Percentiles rank a stretch among this genome's conserved stretches.
These are phyloP conservation scores for Picochlorum sp. DNA, from an alignment of 139 green algal species.

Conservation along the genomic window DNA sequence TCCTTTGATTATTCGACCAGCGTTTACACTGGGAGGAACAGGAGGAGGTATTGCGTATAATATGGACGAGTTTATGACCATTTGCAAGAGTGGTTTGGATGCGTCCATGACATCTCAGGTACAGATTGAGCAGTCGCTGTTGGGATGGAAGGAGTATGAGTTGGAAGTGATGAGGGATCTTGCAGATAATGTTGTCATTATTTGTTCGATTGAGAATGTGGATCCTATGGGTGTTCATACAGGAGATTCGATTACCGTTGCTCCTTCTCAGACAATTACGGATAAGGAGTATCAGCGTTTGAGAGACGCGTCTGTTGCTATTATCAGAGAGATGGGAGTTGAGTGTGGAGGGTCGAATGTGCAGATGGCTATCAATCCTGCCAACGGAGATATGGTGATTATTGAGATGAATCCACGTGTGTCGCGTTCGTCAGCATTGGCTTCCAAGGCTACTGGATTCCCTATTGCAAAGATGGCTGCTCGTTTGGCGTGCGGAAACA, in stretches of 20 bases:
- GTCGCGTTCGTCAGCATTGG: constrained; percentile 90
- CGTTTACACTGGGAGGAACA: constrained; percentile 96
- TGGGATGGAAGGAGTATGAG: constrained; percentile 98
- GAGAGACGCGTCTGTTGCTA: constrained; percentile 72
- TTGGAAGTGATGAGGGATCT: constrained; percentile 97
- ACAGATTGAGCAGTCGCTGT: constrained; percentile 85
- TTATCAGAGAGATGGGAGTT: constrained; percentile 97
- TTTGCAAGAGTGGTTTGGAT: constrained; percentile 63
- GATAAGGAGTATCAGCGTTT: constrained; percentile 93
- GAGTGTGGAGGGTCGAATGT: constrained; percentile 98
- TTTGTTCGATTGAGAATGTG: constrained; percentile 99
- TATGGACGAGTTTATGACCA: constrained; percentile 88
- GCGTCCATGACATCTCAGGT: constrained; percentile 87
- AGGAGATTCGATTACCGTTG: constrained; percentile 68
- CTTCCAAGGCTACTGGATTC: constrained; percentile 97
- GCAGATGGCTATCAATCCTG: constrained; percentile 92
- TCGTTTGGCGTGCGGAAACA: constrained; percentile 94
- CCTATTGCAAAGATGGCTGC: constrained; percentile 99
- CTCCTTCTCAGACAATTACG: constrained; percentile 43
- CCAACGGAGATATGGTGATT: constrained; percentile 74
- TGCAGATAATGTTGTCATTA: constrained; percentile 97
- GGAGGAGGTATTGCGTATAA: constrained; percentile 99
- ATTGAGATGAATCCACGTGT: constrained; percentile 99
- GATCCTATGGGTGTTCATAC: constrained; percentile 99
- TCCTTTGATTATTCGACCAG: constrained; percentile 96